phyloP scores from a whole-genome alignment of 2,329 filamentous ascomycete species.

The Plenodomus lindquistii region DNA sequence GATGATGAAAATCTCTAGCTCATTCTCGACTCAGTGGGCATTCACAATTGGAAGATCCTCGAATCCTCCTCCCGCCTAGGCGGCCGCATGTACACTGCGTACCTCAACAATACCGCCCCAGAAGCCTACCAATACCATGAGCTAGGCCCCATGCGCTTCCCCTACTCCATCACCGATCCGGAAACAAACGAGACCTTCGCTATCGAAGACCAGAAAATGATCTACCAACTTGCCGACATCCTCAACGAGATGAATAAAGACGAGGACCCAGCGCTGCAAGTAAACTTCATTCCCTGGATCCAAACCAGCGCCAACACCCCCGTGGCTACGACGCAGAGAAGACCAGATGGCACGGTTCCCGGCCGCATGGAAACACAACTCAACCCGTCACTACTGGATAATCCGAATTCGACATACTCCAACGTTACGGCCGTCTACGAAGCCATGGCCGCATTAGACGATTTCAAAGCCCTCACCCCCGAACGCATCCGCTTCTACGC shows the following conservation, averaged over 20 bases:
- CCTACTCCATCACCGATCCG: constrained; percentile 51
- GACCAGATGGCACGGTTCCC: constrained; percentile 15
- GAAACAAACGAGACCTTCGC: constrained; percentile 56
- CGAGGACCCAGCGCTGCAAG: constrained; percentile 41
- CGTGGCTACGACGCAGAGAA: constrained; percentile 17
- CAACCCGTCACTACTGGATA: constrained; percentile 7
- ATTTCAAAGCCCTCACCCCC: constrained; percentile 10
- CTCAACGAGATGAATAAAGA: constrained; percentile 63
- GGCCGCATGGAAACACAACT: constrained; percentile 4
- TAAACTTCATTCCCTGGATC: constrained; percentile 64
- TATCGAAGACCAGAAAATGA: constrained; percentile 63
- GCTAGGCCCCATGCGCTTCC: constrained; percentile 66
- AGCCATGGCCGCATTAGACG: constrained; percentile 14
- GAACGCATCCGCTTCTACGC: constrained; percentile 42
- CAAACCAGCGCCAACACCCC: constrained; percentile 59
- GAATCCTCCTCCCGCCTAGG: constrained; percentile 63
- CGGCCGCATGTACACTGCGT: constrained; percentile 64
- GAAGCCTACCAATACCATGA: constrained; percentile 67
- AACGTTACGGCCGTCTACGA: constrained; percentile 15
- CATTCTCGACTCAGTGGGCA: constrained; percentile 52
- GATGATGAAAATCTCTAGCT: neutral
- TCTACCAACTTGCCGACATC: constrained; percentile 62
- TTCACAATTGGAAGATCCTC: constrained; percentile 63
- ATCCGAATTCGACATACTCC: constrained; percentile 11
- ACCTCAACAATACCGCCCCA: constrained; percentile 59